Base-by-base conservation (phyloP, 805 yeast genomes). In the Cyberlindnera amylophila region DNA sequence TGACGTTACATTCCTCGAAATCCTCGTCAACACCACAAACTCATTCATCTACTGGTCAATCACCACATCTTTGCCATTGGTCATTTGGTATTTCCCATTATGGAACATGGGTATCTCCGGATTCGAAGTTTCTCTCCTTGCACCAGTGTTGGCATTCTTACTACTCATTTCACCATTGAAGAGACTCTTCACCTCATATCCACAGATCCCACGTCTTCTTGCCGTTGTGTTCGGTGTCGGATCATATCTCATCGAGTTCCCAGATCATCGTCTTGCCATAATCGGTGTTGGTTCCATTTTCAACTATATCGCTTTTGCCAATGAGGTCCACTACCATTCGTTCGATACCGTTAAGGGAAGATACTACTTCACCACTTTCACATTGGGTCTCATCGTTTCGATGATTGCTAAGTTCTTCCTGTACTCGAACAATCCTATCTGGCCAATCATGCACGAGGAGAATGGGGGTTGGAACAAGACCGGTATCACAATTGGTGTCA, bases 71-170 rank as follows among this genome's bases (percentile, higher is more conserved):
- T 69, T 93, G 45, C 83, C 88, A 34, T 74, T 93, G 43, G 81
- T 93, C 57, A 81, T 93, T 38, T 93, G 99, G 99, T 87, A 86
- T 67, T 93, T 93, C 72, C 99, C 99, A 10, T 70, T 93, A 49
- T 93, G 99, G 99, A 77, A 85, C 59, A 89, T 93, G 97, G 98
- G 97, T 6, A 83, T 93, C 34, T 85, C 96, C 2, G 99, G 99
- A 4, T 90, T 86, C 61, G 99, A 93, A 65, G 84, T 84, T 0
- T 74, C 80, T 3, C 70, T 87, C 36, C 58, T 78, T 6, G 66
- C 79, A 17, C 67, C 81, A 30, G 41, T 79, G 10, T 72, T 85
- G 3, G 88, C 96, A 2, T 45, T 81, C 12, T 32, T 85, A 2
- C 64, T 84, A 21, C 63, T 64, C 4, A 50, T 81, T 13, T 71